A percentile compares a stretch with the other conserved stretches of the same genome.
Conservation (phyloP, 768 basidiomycete species). For the Agrocybe praecox region DNA sequence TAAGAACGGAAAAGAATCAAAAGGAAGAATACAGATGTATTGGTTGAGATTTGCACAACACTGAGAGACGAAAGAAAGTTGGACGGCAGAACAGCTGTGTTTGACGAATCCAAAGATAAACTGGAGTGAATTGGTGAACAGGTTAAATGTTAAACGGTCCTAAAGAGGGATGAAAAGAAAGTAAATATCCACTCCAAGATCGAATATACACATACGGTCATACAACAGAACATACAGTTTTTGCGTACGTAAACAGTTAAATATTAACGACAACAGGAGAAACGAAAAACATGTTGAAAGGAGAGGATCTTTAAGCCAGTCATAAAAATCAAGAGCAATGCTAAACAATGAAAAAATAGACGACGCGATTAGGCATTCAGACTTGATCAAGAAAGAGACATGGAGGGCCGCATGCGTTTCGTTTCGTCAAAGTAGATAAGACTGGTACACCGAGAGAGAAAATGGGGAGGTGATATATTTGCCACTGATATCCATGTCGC, state of each 20-base stretch:
- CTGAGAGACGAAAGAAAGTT: neutral
- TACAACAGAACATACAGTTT: constrained; percentile 25
- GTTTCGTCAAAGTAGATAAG: constrained; percentile 22
- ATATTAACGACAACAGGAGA: constrained; percentile 25
- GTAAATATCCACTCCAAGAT: constrained; percentile 1
- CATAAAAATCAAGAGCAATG: constrained; percentile 7
- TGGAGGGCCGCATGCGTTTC: constrained; percentile 18
- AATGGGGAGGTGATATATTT: constrained; percentile 18
- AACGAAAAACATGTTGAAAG: constrained; percentile 16
- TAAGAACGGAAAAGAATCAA: too few species aligned
- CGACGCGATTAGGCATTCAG: constrained; percentile 18
- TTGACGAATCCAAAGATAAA: constrained; percentile 1
- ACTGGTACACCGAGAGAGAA: constrained; percentile 19
- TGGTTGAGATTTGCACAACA: too few species aligned
- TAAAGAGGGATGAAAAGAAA: constrained; percentile 2
- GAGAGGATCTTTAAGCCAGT: constrained; percentile 10
- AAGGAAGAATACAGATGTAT: too few species aligned
- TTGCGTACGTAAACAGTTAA: constrained; percentile 25
- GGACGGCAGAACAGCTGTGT: neutral
- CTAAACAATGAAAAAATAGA: constrained; percentile 11
- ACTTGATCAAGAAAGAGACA: constrained; percentile 15
- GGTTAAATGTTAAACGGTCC: constrained; percentile 1
- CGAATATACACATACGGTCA: constrained; percentile 19
- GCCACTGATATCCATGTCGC: constrained; percentile 13
- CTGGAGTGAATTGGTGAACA: constrained; percentile 1